Evolutionary conservation across 768 basidiomycete species (phyloP).

Genomic region (Ramaria sp.): DNA sequence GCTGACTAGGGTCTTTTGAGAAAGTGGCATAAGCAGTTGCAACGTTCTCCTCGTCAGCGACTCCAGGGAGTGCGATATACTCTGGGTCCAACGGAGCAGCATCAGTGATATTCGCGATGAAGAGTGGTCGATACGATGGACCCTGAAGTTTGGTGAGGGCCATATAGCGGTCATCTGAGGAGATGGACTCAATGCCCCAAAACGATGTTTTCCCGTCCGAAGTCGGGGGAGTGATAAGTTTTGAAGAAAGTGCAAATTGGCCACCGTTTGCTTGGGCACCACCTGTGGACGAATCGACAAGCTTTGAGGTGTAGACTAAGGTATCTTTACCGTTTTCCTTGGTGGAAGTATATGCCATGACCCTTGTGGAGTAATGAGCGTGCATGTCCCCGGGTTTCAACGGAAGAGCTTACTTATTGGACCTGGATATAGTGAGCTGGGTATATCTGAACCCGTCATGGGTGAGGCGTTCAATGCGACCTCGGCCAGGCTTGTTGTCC

Average conservation of each 20-base stretch:
- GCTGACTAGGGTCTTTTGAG: conserved; percentile 21
- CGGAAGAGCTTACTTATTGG: conserved; percentile 24
- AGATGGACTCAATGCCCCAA: conserved; percentile 24
- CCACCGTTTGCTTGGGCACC: conserved; percentile 19
- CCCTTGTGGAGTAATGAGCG: too few relatives aligned
- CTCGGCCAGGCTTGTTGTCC: conserved; percentile 27
- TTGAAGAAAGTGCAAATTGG: conserved; percentile 23
- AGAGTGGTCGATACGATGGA: conserved; percentile 20
- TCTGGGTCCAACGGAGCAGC: conserved; percentile 16
- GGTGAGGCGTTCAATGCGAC: conserved; percentile 32
- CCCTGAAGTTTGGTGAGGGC: conserved; percentile 22
- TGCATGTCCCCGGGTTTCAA: too few relatives aligned
- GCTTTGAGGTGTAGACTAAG: conserved; percentile 24
- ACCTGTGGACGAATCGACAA: conserved; percentile 22
- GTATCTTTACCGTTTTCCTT: conserved; percentile 30
- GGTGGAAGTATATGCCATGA: conserved; percentile 30
- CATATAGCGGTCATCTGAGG: conserved; percentile 28
- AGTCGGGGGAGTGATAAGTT: conserved; percentile 23
- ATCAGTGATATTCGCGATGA: conserved; percentile 25
- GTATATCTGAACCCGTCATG: conserved; percentile 26
- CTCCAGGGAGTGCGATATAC: conserved; percentile 24
- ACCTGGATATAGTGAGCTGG: conserved; percentile 20
- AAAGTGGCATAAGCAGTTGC: conserved; percentile 15
- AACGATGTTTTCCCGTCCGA: conserved; percentile 14
- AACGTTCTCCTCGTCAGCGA: conserved; percentile 22